A percentile compares a stretch with the other conserved stretches of the same genome.
Conservation (phyloP, 345 rosid species). For the Sapria himalayana region DNA sequence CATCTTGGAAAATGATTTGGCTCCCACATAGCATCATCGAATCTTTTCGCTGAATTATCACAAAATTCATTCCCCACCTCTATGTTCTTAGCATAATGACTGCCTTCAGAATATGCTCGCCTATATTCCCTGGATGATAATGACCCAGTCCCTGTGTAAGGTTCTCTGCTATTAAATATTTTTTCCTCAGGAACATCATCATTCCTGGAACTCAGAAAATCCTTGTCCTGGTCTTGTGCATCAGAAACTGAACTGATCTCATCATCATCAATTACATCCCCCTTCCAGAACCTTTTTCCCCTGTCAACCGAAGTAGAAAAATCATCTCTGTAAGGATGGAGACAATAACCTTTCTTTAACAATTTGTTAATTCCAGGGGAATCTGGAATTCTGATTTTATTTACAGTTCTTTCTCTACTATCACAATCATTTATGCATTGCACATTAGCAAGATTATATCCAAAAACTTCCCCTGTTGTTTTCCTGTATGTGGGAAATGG, state of each 20-base stretch:
- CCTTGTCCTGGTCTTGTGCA: constrained; percentile 31
- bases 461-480: constrained; percentile 18
- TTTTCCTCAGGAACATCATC: constrained; percentile 28
- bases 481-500: constrained; percentile 33
- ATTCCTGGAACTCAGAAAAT: constrained; percentile 26
- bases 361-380: constrained; percentile 31
- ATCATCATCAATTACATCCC: constrained; percentile 43
- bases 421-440: constrained; percentile 65
- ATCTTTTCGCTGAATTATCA: constrained; percentile 42
- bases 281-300: constrained; percentile 57
- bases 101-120: constrained; percentile 46
- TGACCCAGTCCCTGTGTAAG: constrained; percentile 36
- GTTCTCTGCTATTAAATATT: constrained; percentile 37
- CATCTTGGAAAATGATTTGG: constrained; percentile 26
- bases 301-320: constrained; percentile 32
- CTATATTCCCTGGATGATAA: constrained; percentile 20
- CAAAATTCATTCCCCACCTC: constrained; percentile 54
- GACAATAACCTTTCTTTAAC: constrained; percentile 24
- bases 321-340: constrained; percentile 37
- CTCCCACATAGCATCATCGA: constrained; percentile 53
- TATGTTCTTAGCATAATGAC: constrained; percentile 29
- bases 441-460: constrained; percentile 21
- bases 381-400: constrained; percentile 75
- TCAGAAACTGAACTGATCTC: constrained; percentile 29
- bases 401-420: constrained; percentile 76